These are phyloP conservation scores for Blumeria graminis DNA, from an alignment of 2,329 filamentous ascomycete genomes.

Conservation along the genomic window DNA sequence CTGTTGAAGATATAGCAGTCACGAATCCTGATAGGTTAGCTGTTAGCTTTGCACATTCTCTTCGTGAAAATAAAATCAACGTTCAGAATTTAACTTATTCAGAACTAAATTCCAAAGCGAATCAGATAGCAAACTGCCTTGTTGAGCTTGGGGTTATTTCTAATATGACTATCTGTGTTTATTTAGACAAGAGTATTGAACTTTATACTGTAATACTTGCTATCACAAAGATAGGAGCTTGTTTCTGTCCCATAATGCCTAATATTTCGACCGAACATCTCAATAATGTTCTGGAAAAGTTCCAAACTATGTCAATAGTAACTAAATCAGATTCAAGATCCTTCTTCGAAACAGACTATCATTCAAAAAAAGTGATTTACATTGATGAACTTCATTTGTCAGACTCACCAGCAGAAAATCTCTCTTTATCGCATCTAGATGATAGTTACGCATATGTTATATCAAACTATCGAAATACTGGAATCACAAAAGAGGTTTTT, in stretches of 20 bases:
- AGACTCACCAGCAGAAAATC: constrained; percentile 5
- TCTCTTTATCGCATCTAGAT: constrained; percentile 4
- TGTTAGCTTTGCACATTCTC: constrained; percentile 33
- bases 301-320: constrained; percentile 25
- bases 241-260: constrained; percentile 57
- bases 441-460: constrained; percentile 43
- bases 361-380: constrained; percentile 9
- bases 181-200: constrained; percentile 51
- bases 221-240: constrained; percentile 48
- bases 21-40: constrained; percentile 30
- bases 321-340: constrained; percentile 13
- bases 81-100: constrained; percentile 32
- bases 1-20: constrained; percentile 12
- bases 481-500: constrained; percentile 50
- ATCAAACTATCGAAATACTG: constrained; percentile 68
- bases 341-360: constrained; percentile 5
- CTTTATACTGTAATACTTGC: constrained; percentile 56
- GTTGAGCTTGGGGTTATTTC: constrained; percentile 20
- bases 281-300: constrained; percentile 34
- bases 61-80: constrained; percentile 17
- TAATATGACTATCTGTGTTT: constrained; percentile 41
- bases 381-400: constrained; percentile 13
- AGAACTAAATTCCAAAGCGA: constrained; percentile 38
- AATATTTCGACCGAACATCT: constrained; percentile 40
- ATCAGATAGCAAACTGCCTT: constrained; percentile 36